phyloP scores from a whole-genome alignment of 2,329 filamentous ascomycete species.

The Stachybotrys echinatus region DNA sequence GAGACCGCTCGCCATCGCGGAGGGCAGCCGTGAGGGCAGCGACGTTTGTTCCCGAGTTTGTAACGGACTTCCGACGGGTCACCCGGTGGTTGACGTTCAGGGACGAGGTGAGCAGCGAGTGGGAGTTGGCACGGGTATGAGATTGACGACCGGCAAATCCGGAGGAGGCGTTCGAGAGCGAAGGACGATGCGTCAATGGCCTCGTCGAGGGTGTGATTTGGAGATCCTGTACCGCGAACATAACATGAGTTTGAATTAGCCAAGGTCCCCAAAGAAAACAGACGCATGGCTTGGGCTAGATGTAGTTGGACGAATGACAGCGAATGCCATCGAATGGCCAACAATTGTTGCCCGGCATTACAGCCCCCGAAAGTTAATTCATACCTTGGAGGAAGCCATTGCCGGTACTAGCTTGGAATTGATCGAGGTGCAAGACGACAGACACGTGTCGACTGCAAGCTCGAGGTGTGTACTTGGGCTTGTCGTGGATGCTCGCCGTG shows the following conservation, averaged over 20 bases:
- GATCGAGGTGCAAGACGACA: constrained; percentile 26
- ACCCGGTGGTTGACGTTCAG: constrained; percentile 81
- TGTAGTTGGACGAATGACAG: background rate
- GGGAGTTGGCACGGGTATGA: constrained; percentile 72
- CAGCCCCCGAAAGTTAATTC: constrained; percentile 2
- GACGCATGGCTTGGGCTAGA: no score
- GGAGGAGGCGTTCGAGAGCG: constrained; percentile 54
- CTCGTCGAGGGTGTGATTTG: constrained; percentile 51
- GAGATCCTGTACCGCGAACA: constrained; percentile 55
- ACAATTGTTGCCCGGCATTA: background rate
- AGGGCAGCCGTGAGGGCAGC: constrained; percentile 71
- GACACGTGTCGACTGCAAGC: constrained; percentile 23
- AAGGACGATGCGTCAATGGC: constrained; percentile 59
- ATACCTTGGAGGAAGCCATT: constrained; percentile 62
- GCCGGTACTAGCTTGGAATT: constrained; percentile 28
- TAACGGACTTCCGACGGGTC: constrained; percentile 90
- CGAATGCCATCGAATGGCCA: background rate
- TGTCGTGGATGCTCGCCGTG: constrained; percentile 2
- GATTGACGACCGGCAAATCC: constrained; percentile 55
- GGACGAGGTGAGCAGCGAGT: constrained; percentile 72
- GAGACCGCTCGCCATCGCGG: constrained; percentile 57
- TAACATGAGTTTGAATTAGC: constrained; percentile 24
- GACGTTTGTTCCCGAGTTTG: constrained; percentile 65
- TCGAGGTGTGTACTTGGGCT: constrained; percentile 7
- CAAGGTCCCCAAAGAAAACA: constrained; percentile 7